Conservation (phyloP, 2,329 filamentous ascomycete species). For the Aspergillus novofumigatus region DNA sequence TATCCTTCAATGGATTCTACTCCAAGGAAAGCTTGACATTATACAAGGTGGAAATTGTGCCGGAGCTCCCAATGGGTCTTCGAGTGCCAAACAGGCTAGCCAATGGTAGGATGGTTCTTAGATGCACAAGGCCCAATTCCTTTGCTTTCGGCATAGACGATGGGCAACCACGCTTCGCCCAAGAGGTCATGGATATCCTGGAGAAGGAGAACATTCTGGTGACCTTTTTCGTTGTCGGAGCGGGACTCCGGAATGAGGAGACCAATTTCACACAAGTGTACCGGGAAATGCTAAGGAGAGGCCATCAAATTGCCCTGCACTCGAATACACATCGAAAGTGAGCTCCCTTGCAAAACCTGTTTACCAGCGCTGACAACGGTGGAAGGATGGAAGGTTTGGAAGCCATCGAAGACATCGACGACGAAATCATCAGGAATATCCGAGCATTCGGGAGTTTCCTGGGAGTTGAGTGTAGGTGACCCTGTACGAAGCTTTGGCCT, state of each 20-base stretch:
- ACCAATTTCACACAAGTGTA: slow-evolving; percentile 64
- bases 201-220: slow-evolving; percentile 59
- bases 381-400: slow-evolving; percentile 37
- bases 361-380: neutral
- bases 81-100: slow-evolving; percentile 57
- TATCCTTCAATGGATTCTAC: slow-evolving; percentile 64
- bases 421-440: slow-evolving; percentile 33
- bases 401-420: slow-evolving; percentile 30
- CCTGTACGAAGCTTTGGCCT: neutral
- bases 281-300: slow-evolving; percentile 56
- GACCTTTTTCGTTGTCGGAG: slow-evolving; percentile 68
- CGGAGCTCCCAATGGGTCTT: slow-evolving; percentile 49
- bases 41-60: slow-evolving; percentile 58
- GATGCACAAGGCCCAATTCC: slow-evolving; percentile 63
- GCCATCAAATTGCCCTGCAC: slow-evolving; percentile 67
- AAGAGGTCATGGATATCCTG: slow-evolving; percentile 59
- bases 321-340: slow-evolving; percentile 64
- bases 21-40: slow-evolving; percentile 48
- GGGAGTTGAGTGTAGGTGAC: slow-evolving; percentile 30
- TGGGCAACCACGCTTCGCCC: slow-evolving; percentile 56
- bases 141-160: slow-evolving; percentile 72
- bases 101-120: slow-evolving; percentile 58
- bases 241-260: slow-evolving; percentile 53
- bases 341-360: slow-evolving; percentile 12
- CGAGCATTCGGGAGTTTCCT: slow-evolving; percentile 28